Evolutionary conservation across 2,329 filamentous ascomycete genomes (phyloP).

Genomic region (Didymella exigua): DNA sequence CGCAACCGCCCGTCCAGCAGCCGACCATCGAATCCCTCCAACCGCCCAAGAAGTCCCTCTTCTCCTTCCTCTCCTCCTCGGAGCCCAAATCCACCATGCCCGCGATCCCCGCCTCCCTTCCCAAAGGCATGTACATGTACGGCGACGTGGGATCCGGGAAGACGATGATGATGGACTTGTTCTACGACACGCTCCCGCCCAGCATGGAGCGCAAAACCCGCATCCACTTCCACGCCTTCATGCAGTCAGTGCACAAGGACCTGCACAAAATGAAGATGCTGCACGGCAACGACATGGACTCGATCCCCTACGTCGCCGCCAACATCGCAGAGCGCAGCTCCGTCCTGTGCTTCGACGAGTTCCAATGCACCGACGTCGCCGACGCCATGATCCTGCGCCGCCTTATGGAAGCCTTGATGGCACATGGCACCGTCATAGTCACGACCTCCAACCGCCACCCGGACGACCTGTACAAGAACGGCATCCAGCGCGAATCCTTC

Average conservation of each 20-base stretch:
- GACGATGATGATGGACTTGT: slow-evolving; percentile 99
- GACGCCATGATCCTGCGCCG: slow-evolving; percentile 96
- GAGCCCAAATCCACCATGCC: slow-evolving; percentile 47
- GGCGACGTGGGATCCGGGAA: slow-evolving; percentile 97
- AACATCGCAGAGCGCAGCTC: slow-evolving; percentile 84
- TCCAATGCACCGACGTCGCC: slow-evolving; percentile 97
- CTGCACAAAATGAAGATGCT: slow-evolving; percentile 89
- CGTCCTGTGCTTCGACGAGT: slow-evolving; percentile 97
- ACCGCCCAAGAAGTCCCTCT: slow-evolving; percentile 59
- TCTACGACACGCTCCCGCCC: slow-evolving; percentile 86
- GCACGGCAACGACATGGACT: slow-evolving; percentile 88
- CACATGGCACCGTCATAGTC: slow-evolving; percentile 92
- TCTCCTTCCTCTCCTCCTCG: slow-evolving; percentile 65
- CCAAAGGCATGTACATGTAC: slow-evolving; percentile 90
- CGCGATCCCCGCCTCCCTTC: slow-evolving; percentile 73
- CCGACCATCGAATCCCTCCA: slow-evolving; percentile 75
- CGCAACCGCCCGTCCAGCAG: slow-evolving; percentile 73
- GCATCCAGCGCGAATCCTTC: slow-evolving; percentile 93
- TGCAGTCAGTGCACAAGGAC: slow-evolving; percentile 94
- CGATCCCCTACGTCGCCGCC: slow-evolving; percentile 89
- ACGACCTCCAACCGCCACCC: slow-evolving; percentile 98
- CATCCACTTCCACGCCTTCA: slow-evolving; percentile 99
- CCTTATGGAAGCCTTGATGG: slow-evolving; percentile 89
- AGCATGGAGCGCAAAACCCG: slow-evolving; percentile 83
- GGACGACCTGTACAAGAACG: slow-evolving; percentile 96